Conservation (phyloP, 345 rosid genomes). For the Microcos paniculata region DNA sequence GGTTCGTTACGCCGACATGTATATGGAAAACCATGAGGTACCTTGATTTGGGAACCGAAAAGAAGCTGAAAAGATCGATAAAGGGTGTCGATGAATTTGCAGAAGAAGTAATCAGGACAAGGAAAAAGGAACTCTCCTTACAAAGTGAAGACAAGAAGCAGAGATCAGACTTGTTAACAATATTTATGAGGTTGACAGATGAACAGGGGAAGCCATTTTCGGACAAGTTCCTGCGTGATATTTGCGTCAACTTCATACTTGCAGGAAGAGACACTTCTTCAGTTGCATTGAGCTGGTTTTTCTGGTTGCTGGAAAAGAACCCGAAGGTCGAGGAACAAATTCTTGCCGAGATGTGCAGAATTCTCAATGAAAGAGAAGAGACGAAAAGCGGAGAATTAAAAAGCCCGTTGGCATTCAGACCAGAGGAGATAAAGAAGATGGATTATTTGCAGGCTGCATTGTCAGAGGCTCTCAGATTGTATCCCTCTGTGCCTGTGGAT, state of each 20-base stretch:
- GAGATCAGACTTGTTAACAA: conserved; percentile 71
- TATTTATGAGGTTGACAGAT: conserved; percentile 59
- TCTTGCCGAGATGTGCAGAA: conserved; percentile 52
- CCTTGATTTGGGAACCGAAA: conserved; percentile 69
- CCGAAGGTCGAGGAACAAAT: conserved; percentile 65
- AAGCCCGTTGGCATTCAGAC: conserved; percentile 40
- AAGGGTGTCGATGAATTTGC: conserved; percentile 77
- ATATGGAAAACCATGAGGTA: conserved; percentile 78
- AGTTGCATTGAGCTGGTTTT: conserved; percentile 92
- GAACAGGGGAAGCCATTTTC: conserved; percentile 61
- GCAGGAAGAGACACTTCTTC: conserved; percentile 99
- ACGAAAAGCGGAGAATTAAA: conserved; percentile 15
- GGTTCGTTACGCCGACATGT: conserved; percentile 78
- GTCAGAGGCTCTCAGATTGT: conserved; percentile 86
- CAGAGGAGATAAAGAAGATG: conserved; percentile 96
- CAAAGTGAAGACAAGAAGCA: conserved; percentile 28
- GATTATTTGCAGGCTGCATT: conserved; percentile 93
- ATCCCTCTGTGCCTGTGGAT: conserved; percentile 96
- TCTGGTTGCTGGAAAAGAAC: conserved; percentile 75
- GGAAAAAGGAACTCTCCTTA: conserved; percentile 64
- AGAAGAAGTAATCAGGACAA: conserved; percentile 64
- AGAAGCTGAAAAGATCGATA: conserved; percentile 66
- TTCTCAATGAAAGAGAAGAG: conserved; percentile 47
- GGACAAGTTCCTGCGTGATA: conserved; percentile 81
- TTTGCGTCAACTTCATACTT: conserved; percentile 89